Evolutionary conservation across 1,284 basidiomycete species (phyloP).

Genomic region (Apiotrichum domesticum): DNA sequence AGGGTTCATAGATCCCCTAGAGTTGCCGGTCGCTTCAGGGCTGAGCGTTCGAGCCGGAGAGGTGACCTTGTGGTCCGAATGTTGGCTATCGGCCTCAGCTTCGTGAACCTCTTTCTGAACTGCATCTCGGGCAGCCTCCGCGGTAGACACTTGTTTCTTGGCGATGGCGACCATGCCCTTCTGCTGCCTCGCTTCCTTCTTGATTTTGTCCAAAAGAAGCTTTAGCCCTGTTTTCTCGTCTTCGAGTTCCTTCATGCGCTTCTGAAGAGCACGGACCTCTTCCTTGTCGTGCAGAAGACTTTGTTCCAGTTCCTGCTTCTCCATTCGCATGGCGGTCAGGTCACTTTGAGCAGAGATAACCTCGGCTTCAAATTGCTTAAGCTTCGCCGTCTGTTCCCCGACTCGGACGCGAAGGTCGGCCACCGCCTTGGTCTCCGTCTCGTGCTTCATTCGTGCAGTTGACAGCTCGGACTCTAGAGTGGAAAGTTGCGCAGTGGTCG

Average conservation of each 20-base stretch:
- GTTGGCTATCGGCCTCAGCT: slow-evolving; percentile 37
- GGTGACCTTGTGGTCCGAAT: slow-evolving; percentile 50
- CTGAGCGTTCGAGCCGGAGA: slow-evolving; percentile 47
- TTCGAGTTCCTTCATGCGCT: slow-evolving; percentile 75
- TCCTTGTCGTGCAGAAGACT: slow-evolving; percentile 86
- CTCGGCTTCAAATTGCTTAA: slow-evolving; percentile 70
- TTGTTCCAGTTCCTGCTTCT: slow-evolving; percentile 90
- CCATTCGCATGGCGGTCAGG: slow-evolving; percentile 76
- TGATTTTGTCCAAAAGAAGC: slow-evolving; percentile 74
- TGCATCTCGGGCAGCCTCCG: slow-evolving; percentile 70
- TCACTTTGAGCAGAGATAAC: slow-evolving; percentile 89
- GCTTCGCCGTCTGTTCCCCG: slow-evolving; percentile 63
- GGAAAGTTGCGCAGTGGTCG: slow-evolving; percentile 57
- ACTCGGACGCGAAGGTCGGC: slow-evolving; percentile 67
- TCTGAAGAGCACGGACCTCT: slow-evolving; percentile 79
- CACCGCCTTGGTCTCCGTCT: slow-evolving; percentile 73
- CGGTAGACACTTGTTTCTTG: slow-evolving; percentile 83
- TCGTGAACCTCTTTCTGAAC: slow-evolving; percentile 61
- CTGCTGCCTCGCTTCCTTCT: slow-evolving; percentile 92
- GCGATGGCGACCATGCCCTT: slow-evolving; percentile 91
- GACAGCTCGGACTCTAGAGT: slow-evolving; percentile 47
- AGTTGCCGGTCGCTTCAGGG: slow-evolving; percentile 47
- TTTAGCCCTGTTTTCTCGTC: slow-evolving; percentile 68
- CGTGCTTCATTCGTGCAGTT: slow-evolving; percentile 60
- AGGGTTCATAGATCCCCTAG: slow-evolving; percentile 79